Evolutionary conservation across 2,329 filamentous ascomycete species (phyloP), one percentile per base, ranked within the genome.

Genomic region (Keithomyces neogunnii): DNA sequence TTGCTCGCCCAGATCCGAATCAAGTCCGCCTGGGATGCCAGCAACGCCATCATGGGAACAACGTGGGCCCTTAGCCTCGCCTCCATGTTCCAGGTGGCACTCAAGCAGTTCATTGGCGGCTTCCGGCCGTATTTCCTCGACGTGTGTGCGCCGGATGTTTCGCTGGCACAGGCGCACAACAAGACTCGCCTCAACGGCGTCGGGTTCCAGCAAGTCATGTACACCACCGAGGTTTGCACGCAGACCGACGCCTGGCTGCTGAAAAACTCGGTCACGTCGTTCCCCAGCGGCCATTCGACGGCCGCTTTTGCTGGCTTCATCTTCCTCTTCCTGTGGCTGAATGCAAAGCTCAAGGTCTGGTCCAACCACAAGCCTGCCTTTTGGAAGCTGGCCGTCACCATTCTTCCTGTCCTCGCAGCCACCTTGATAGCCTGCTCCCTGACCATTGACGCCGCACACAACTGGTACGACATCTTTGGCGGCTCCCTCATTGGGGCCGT

Each of bases 261-360:
- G 60, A 76, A 84, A 60, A 77, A 84, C 55, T 73, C 76, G 4
- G 72, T 87, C 35, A 80, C 84, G 38, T 80, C 78, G 1, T 85
- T 88, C 58, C 85, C 85, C 0, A 85, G 81, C 5, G 85, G 85
- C 1, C 85, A 88, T 63, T 76, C 82, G 1, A 82, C 82, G 0
- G 80, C 79, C 1, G 81, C 81, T 0, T 85, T 82, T 53, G 80
- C 82, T 0, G 80, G 80, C 2, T 81, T 80, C 55, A 73, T 82
- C 6, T 88, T 80, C 61, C 67, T 88, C 6, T 83, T 76, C 57
- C 69, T 88, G 9, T 88, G 86, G 69, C 71, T 87, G 30, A 87
- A 88, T 60, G 84, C 82, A 35, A 88, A 88, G 68, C 69, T 88
- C 39, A 88, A 88, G 68, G 76, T 86, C 48, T 86, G 79, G 69